Evolutionary conservation across 108 stramenopile species (phyloP).

Genomic region (Discostella pseudostelligera): DNA sequence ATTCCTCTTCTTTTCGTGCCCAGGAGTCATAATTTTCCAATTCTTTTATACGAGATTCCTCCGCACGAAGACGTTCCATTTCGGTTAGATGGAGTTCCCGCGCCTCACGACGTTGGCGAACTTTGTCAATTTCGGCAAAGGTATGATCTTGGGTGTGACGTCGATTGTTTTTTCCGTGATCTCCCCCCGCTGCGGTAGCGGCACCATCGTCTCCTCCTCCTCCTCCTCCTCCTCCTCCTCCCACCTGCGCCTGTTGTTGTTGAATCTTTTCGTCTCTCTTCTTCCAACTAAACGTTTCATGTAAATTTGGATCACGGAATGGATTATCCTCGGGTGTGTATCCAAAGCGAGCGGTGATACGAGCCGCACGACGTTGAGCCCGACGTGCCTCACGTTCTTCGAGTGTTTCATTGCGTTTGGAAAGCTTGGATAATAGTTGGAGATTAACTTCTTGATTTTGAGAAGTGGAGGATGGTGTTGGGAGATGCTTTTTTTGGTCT

Average conservation of each 20-base stretch:
- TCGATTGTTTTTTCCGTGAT: slow-evolving; percentile 6
- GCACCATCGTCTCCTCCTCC: not conserved
- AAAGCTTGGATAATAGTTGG: slow-evolving; percentile 65
- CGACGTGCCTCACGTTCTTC: slow-evolving; percentile 82
- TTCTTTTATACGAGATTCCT: slow-evolving; percentile 93
- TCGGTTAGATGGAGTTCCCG: slow-evolving; percentile 88
- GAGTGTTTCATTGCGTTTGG: slow-evolving; percentile 72
- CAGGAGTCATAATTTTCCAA: slow-evolving; percentile 95
- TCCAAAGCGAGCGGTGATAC: slow-evolving; percentile 78
- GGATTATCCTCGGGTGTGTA: slow-evolving; percentile 99
- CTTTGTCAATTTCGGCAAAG: slow-evolving; percentile 93
- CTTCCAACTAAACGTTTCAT: slow-evolving; percentile 94
- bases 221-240: slow-evolving; percentile 4
- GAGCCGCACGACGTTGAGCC: slow-evolving; percentile 74
- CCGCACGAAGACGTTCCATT: slow-evolving; percentile 91
- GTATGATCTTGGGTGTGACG: slow-evolving; percentile 61
- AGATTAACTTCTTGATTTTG: slow-evolving; percentile 50
- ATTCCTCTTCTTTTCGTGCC: slow-evolving; percentile 97
- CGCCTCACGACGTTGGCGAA: slow-evolving; percentile 88
- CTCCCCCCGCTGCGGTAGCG: not conserved
- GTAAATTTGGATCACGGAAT: slow-evolving; percentile 96
- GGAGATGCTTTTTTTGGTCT: slow-evolving; percentile 31
- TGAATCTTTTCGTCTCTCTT: slow-evolving; percentile 74
- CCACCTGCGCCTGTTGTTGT: slow-evolving; percentile 5
- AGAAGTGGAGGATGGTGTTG: slow-evolving; percentile 13